Base-by-base conservation (phyloP, 2,329 filamentous ascomycete species). In the Colletotrichum chlorophyti region DNA sequence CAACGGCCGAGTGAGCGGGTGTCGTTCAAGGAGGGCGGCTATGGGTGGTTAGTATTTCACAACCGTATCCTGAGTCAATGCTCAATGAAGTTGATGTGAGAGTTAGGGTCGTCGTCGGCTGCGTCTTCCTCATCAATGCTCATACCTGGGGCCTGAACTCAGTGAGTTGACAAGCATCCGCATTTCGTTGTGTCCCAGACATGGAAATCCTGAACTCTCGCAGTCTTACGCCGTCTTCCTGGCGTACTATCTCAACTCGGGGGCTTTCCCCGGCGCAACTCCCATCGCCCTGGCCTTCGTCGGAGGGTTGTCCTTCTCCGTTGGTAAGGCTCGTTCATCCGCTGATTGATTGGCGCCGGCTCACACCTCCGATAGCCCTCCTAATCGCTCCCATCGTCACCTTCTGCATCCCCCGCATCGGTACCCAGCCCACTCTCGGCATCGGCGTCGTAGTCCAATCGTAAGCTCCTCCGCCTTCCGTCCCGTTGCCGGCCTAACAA, bases 111-210 rank as follows among this genome's bases (percentile, higher is more conserved):
- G 84, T 85, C 51, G 80, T 84, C n/a, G 65, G 75, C 3, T 79
- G 77, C 34, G 75, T 81, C 61, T 79, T 81, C 47, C 70, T 84
- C 61, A 81, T 90, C 55, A 90, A 90, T 67, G 84, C 81, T 7
- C 88, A 91, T 68, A 91, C 89, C 1, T 92, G 89, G 89, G 89
- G 89, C 7, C 75, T 92, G 60, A 92, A 91, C 69, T 85, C 83
- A 53, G 82, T 85, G 64, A 54, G 80, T 65, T 34, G 8, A 15
- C 6, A 8, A 6, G 10, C 24, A 15, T 17, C 2, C 19, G 19
- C n/a, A 9, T 10, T 7, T 31, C 14, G 31, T 29, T 34, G n/a
- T n/a, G n/a, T n/a, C n/a, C n/a, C n/a, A 31, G 8, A 42, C 27
- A n/a, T 21, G 47, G 23, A 40, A n/a, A 29, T 41, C 14, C 17